Evolutionary conservation across 2,329 filamentous ascomycete species (phyloP), one percentile per base, ranked within the genome.

Genomic region (Cladosporium sp.): DNA sequence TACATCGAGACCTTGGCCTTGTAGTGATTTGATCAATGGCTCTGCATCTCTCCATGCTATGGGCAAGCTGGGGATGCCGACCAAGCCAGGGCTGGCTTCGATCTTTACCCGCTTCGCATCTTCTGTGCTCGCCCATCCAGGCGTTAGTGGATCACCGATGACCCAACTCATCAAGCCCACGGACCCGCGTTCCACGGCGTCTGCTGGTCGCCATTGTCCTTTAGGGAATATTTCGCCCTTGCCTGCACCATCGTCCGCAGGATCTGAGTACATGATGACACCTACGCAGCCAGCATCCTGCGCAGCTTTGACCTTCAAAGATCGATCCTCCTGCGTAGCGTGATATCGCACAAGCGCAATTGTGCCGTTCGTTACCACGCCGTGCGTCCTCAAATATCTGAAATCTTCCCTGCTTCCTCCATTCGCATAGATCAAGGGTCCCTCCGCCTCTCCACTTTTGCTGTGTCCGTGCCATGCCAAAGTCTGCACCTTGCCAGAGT

Each of bases 201-300:
- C 92, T 21, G 25, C 58, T 0, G 93, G 92, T 86, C 94, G 90
- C 77, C 85, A 96, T 26, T 88, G 87, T 39, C 93, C 93, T 26
- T 90, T 82, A 0, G 94, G 93, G 70, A 89, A 93, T 0, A 87
- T 83, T 0, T 88, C 82, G 4, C 93, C 93, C 70, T 86, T 86
- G 30, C 86, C 77, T 72, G 93, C 95, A 1, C 93, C 93, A 74
- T 96, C 91, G 59, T 97, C 90, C 1, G 85, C 84, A 0, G 94
- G 94, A 75, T 98, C 95, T 60, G 90, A 96, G 80, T 97, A 99
- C 65, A 97, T 91, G 64, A 99, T 86, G 72, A 92, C 96, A 16
- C 94, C 95, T 1, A 85, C 88, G 69, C 93, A 95, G 1, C 95
- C 95, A 16, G 91, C 91, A 71, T 92, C 77, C 78, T 97, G 91